Conservation (phyloP, 768 basidiomycete genomes). For the Imleria badia region DNA sequence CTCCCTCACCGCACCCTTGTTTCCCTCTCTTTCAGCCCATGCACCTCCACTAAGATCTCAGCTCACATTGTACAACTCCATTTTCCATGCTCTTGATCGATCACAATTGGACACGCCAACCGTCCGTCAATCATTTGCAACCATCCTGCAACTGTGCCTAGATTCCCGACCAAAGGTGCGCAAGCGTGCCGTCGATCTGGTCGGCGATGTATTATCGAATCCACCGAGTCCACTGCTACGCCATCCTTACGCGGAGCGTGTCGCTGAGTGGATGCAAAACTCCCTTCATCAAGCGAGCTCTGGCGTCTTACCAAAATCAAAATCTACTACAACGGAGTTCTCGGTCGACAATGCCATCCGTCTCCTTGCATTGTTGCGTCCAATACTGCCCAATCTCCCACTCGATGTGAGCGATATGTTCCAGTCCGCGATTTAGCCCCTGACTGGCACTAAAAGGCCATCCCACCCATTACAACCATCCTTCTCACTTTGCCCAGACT, state of each 20-base stretch:
- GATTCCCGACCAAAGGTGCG: slow-evolving; percentile 95
- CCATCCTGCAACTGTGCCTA: slow-evolving; percentile 76
- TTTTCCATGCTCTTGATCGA: slow-evolving; percentile 71
- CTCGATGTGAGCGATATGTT: slow-evolving; percentile 55
- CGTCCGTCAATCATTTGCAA: slow-evolving; percentile 81
- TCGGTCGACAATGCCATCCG: slow-evolving; percentile 77
- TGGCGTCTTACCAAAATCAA: slow-evolving; percentile 60
- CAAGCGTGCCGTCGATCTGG: slow-evolving; percentile 82
- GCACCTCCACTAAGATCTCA: slow-evolving; percentile 88
- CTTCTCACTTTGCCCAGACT: slow-evolving; percentile 84
- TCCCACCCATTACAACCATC: slow-evolving; percentile 65
- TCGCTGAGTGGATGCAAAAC: slow-evolving; percentile 74
- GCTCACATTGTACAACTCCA: slow-evolving; percentile 66
- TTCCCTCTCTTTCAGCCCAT: slow-evolving; percentile 59
- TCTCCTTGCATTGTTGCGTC: slow-evolving; percentile 69
- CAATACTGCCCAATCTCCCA: slow-evolving; percentile 59
- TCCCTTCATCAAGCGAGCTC: slow-evolving; percentile 65
- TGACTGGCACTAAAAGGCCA: slow-evolving; percentile 48
- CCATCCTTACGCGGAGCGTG: slow-evolving; percentile 85
- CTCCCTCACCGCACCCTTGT: slow-evolving; percentile 74
- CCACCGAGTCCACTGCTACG: slow-evolving; percentile 74
- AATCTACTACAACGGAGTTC: slow-evolving; percentile 50
- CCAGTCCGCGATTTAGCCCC: slow-evolving; percentile 4
- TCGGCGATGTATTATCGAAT: slow-evolving; percentile 70
- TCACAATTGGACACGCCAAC: slow-evolving; percentile 64